Base-by-base conservation (phyloP, 805 yeast genomes). In the Starmera amethionina region DNA sequence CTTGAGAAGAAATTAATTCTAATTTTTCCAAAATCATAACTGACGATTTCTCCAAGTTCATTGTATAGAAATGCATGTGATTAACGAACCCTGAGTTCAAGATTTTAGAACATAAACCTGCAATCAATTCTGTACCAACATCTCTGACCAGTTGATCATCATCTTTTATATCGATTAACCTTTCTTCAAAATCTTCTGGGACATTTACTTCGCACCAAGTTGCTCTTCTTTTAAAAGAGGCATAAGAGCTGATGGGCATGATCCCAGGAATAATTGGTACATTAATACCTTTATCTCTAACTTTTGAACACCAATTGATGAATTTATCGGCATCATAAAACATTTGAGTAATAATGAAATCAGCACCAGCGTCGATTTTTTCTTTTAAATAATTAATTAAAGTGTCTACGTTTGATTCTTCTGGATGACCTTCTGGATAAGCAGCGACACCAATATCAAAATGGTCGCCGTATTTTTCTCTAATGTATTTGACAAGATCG, bases 341-440 rank as follows among this genome's bases (percentile, higher is more conserved):
- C 96, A 93, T 85, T 63, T 93, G 98, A 4, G 98, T 93, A 47
- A 93, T 79, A 42, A 93, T 80, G 57, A 93, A 90, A 52, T 83
- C 82, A 5, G 95, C 98, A 18, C 98, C 98, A 2, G 83, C 87
- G 50, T 93, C 97, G 48, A 87, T 79, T 56, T 93, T 93, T 54
- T 86, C 87, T 60, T 85, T 86, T 56, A 93, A 70, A 51, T 72
- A 83, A 19, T 63, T 63, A 40, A 82, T 63, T 45, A 86, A 67
- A 32, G 66, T 56, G 19, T 68, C 70, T 8, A 64, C 63, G 35
- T 54, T 49, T 16, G 66, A 59, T 55, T 87, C 95, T 55, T 93
- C 98, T 4, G 96, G 89, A 54, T 89, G 96, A 3, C 97, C 97
- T 59, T 93, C 98, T 1, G 98, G 97, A 59, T 93, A 93, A 3